phyloP scores from a whole-genome alignment of 371 early-diverging fungal genomes.

The Haplosporangium sp. region DNA sequence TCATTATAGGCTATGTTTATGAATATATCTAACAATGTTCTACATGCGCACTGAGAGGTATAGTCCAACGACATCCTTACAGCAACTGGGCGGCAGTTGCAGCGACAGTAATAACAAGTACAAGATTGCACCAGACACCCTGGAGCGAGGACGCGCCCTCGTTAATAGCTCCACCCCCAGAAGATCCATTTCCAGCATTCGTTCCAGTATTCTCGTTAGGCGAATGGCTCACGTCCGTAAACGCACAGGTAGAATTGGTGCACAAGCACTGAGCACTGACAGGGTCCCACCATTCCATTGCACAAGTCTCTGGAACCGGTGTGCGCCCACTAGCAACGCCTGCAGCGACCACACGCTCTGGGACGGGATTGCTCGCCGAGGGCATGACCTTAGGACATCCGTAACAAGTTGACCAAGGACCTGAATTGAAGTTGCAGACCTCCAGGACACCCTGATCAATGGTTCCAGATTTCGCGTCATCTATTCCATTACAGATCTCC shows the following conservation, averaged over 20 bases:
- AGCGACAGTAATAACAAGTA: slow-evolving; percentile 7
- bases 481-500: slow-evolving; percentile 78
- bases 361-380: slow-evolving; percentile 65
- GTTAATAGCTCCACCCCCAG: too few species aligned
- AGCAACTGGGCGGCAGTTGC: slow-evolving; percentile 23
- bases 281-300: slow-evolving; percentile 80
- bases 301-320: slow-evolving; percentile 72
- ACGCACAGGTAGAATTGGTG: slow-evolving; percentile 35
- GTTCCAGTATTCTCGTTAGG: too few species aligned
- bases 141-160: too few species aligned
- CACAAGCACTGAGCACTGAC: slow-evolving; percentile 47
- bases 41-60: too few species aligned
- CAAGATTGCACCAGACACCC: too few species aligned
- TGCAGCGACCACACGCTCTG: slow-evolving; percentile 51
- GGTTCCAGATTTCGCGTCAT: slow-evolving; percentile 59
- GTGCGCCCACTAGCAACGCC: slow-evolving; percentile 60
- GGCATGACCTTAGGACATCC: slow-evolving; percentile 68
- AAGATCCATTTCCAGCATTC: too few species aligned
- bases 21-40: too few species aligned
- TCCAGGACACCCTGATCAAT: slow-evolving; percentile 60
- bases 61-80: too few species aligned
- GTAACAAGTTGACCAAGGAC: slow-evolving; percentile 69
- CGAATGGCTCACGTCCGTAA: slow-evolving; percentile 26
- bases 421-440: slow-evolving; percentile 65
- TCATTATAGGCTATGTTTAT: too few species aligned